Percentiles rank a stretch among this genome's conserved stretches.
Evolutionary conservation across 2,329 filamentous ascomycete genomes (phyloP).

Genomic region (Camillea tinctor): DNA sequence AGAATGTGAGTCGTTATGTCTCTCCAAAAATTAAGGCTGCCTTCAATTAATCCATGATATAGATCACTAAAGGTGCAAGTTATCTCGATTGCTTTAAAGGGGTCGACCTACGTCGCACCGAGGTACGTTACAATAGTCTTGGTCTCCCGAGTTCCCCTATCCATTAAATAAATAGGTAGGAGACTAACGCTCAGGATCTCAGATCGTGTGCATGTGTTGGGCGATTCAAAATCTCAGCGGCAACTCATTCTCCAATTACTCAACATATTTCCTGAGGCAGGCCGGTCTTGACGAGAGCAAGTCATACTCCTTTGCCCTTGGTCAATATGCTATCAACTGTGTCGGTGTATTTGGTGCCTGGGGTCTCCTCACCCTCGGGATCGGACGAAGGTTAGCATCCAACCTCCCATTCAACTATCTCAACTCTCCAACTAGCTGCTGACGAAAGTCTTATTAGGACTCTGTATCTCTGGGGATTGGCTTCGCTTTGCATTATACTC

Average conservation of each 20-base stretch:
- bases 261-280: constrained; percentile 60
- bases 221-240: constrained; percentile 63
- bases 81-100: constrained; percentile 86
- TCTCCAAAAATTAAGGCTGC: background rate
- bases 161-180: background rate
- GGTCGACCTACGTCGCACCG: constrained; percentile 73
- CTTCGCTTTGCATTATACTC: constrained; percentile 72
- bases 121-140: constrained; percentile 45
- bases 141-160: constrained; percentile 6
- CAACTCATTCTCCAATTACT: constrained; percentile 65
- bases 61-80: constrained; percentile 69
- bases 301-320: constrained; percentile 61
- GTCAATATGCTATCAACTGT: constrained; percentile 71
- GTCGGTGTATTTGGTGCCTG: constrained; percentile 79
- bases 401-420: constrained; percentile 1
- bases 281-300: constrained; percentile 52
- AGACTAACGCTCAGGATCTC: constrained; percentile 4
- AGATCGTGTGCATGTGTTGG: constrained; percentile 64
- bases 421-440: constrained; percentile 31
- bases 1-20: constrained; percentile 39
- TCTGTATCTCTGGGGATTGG: constrained; percentile 74
- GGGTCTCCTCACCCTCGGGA: constrained; percentile 71
- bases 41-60: constrained; percentile 15
- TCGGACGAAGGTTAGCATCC: constrained; percentile 61
- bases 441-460: constrained; percentile 19